Evolutionary conservation across 1,284 basidiomycete genomes (phyloP).

Genomic region (Uromyces viciae-fabae): DNA sequence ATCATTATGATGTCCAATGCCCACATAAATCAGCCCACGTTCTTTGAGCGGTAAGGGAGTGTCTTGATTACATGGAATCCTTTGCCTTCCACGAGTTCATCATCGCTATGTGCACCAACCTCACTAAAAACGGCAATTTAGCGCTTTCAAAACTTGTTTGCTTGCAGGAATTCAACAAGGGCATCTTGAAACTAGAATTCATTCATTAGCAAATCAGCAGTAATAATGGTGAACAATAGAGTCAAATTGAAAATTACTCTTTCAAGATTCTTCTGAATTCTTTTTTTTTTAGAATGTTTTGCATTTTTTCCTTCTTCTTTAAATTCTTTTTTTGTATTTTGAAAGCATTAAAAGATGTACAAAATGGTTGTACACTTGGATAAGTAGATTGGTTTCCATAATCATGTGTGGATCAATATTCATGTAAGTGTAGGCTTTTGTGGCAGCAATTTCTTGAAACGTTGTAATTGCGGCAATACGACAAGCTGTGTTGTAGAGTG

Average conservation of each 20-base stretch:
- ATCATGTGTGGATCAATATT: constrained; percentile 2
- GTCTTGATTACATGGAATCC: constrained; percentile 14
- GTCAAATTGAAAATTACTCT: neutral
- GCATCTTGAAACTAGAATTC: neutral
- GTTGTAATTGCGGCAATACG: constrained; percentile 11
- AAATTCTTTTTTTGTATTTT: constrained; percentile 10
- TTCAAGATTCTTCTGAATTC: neutral
- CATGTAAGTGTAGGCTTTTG: constrained; percentile 13
- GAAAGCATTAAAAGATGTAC: neutral
- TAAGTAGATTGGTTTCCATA: neutral
- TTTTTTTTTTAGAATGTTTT: neutral
- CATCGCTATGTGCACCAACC: constrained; percentile 18
- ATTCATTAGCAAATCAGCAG: no score
- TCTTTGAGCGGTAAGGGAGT: neutral
- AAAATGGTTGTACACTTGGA: constrained; percentile 24
- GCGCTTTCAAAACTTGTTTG: neutral
- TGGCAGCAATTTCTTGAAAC: neutral
- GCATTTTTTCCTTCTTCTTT: constrained; percentile 20
- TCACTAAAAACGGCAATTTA: neutral
- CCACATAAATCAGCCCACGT: constrained; percentile 12
- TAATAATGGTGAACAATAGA: neutral
- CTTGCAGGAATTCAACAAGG: neutral
- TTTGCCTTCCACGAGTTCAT: neutral
- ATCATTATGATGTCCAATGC: constrained; percentile 1
- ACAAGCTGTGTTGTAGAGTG: constrained; percentile 1